A percentile compares a stretch with the other conserved stretches of the same genome.
Evolutionary conservation across 306 rosid species (phyloP).

Genomic region (Crataegus laevigata): DNA sequence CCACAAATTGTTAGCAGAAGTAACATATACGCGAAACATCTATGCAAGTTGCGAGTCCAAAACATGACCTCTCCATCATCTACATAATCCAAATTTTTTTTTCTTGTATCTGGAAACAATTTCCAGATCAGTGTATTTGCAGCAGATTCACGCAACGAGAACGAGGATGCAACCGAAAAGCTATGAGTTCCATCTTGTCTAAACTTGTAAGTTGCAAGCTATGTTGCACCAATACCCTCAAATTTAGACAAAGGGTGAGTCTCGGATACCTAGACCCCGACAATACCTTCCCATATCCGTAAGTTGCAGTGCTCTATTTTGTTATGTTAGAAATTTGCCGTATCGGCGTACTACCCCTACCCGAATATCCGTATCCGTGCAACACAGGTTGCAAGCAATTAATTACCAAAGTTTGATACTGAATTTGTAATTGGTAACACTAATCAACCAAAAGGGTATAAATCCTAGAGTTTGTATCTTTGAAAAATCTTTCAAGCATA

Average conservation of each 20-base stretch:
- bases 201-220: too few relatives aligned
- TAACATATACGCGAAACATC: background rate
- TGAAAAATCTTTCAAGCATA: background rate
- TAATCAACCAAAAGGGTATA: background rate
- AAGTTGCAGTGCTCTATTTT: too few relatives aligned
- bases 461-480: background rate
- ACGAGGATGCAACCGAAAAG: background rate
- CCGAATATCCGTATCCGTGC: too few relatives aligned
- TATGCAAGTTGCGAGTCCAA: background rate
- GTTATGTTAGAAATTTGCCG: too few relatives aligned
- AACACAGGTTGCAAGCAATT: background rate
- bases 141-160: background rate
- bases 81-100: background rate
- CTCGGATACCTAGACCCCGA: too few relatives aligned
- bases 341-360: too few relatives aligned
- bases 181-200: background rate
- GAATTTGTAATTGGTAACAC: background rate
- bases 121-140: background rate
- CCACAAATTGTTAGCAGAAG: background rate
- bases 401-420: background rate
- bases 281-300: too few relatives aligned
- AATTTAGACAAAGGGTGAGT: too few relatives aligned
- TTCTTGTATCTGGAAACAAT: background rate
- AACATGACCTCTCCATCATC: background rate
- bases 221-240: too few relatives aligned